A percentile compares a stretch with the other conserved stretches of the same genome.
These are phyloP conservation scores for Agaricus blazei DNA, from an alignment of 768 basidiomycete genomes.

Conservation along the genomic window DNA sequence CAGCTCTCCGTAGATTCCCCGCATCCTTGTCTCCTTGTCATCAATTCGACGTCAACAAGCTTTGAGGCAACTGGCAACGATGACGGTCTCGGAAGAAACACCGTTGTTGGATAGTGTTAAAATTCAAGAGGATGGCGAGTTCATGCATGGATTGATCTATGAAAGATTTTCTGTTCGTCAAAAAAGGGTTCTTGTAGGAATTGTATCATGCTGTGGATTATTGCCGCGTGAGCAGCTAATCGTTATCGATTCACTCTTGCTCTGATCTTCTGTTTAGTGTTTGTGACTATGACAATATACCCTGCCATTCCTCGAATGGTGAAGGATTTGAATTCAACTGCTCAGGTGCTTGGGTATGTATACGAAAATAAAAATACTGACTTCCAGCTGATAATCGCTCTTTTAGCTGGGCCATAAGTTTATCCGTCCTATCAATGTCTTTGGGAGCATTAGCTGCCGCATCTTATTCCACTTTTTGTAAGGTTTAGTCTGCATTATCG, in stretches of 20 bases:
- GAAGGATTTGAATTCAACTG: slow-evolving; percentile 54
- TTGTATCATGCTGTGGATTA: slow-evolving; percentile 48
- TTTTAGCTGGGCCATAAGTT: slow-evolving; percentile 29
- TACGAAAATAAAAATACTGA: slow-evolving; percentile 26
- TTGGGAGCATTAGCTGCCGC: slow-evolving; percentile 28
- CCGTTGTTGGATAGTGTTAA: not conserved
- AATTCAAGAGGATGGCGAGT: not conserved
- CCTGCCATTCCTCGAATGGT: slow-evolving; percentile 74
- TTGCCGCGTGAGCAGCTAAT: slow-evolving; percentile 40
- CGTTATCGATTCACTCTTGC: slow-evolving; percentile 32
- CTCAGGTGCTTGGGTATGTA: slow-evolving; percentile 53
- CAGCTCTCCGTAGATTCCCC: no score
- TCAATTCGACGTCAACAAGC: not conserved
- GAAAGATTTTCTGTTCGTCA: slow-evolving; percentile 36
- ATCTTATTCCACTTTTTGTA: slow-evolving; percentile 34
- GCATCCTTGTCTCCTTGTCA: not conserved
- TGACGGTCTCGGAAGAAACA: slow-evolving; percentile 4
- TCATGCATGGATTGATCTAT: slow-evolving; percentile 27
- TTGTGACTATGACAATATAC: slow-evolving; percentile 64
- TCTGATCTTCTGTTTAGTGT: slow-evolving; percentile 48
- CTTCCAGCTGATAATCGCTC: not conserved
- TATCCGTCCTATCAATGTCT: slow-evolving; percentile 28
- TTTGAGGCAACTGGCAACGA: not conserved
- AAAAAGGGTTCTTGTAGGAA: slow-evolving; percentile 42
- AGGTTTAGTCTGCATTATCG: slow-evolving; percentile 4